A percentile compares a stretch with the other conserved stretches of the same genome.
Evolutionary conservation across 805 yeast species (phyloP).

Genomic region (Yarrowia sp.): DNA sequence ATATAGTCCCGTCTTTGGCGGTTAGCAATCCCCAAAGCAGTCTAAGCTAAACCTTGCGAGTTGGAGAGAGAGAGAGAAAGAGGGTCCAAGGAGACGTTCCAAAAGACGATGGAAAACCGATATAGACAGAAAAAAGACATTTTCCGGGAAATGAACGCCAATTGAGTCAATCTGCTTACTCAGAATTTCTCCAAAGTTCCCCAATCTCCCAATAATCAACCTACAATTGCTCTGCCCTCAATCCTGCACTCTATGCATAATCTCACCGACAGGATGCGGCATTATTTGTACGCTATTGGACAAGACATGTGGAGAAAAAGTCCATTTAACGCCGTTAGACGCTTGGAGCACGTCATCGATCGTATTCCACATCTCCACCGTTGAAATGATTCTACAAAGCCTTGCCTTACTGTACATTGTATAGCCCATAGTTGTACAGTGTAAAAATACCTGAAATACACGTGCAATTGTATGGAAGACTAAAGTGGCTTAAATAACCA

Average conservation of each 20-base stretch:
- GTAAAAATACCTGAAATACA: background rate
- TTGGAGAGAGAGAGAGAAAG: background rate
- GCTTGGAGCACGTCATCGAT: background rate
- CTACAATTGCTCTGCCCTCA: background rate
- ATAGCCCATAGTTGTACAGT: too few species aligned
- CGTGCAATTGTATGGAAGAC: background rate
- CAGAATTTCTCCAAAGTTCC: background rate
- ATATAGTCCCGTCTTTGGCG: background rate
- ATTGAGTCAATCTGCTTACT: background rate
- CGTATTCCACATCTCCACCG: background rate
- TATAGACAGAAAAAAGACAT: background rate
- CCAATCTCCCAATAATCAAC: background rate
- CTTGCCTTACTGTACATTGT: too few species aligned
- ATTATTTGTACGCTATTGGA: background rate
- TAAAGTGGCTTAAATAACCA: background rate
- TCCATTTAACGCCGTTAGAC: background rate
- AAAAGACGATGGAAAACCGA: background rate
- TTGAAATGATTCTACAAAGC: too few species aligned
- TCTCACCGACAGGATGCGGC: constrained; percentile 9
- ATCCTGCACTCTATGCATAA: background rate
- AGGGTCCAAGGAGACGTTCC: background rate
- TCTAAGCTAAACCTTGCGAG: background rate
- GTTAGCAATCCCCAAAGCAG: background rate
- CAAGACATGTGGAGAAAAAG: background rate
- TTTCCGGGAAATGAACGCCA: background rate